Base-by-base conservation (phyloP, 2,329 filamentous ascomycete species). In the Tricladium varicosporioides region DNA sequence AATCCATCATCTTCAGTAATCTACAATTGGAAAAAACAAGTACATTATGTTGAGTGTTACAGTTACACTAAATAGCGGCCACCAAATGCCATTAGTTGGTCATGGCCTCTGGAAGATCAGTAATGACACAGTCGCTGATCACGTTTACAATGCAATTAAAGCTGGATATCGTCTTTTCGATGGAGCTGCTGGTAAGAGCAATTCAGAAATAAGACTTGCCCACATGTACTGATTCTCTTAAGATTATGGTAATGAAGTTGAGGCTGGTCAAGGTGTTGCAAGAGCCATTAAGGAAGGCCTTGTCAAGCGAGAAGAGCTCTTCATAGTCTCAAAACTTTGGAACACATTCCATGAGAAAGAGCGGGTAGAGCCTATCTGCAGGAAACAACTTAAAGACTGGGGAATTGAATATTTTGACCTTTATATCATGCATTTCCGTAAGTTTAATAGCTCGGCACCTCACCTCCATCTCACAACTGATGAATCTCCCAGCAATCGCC, bases 281-380 rank as follows among this genome's bases (percentile, higher is more conserved):
- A 87, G 88, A 65, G 90, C 90, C 68, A 91, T 94, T 75, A 82
- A 87, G 70, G 90, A 94, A 8, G 88, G 89, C 46, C 74, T 93
- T 58, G 89, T 92, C 66, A 91, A 87, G 79, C 87, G 90, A 59
- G 85, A 89, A 74, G 91, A 96, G 19, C 88, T 96, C 71, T 96
- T 96, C 83, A 86, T 96, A 71, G 89, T 92, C 63, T 91, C 88
- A 74, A 96, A 96, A 81, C 87, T 96, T 57, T 96, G 92, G 91
- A 92, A 93, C 78, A 87, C 86, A 64, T 96, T 92, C 83, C 91
- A 96, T 79, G 88, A 93, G 69, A 80, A 80, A 66, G 86, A 93
- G 65, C 81, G 82, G 66, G 89, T 93, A 61, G 84, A 87, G 75
- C 85, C 86, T 57, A 91, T 94, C 70, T 82, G 79, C 74, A 84